These are phyloP conservation scores for Fonsecaea nubica DNA, from an alignment of 2,329 filamentous ascomycete species.

Conservation along the genomic window DNA sequence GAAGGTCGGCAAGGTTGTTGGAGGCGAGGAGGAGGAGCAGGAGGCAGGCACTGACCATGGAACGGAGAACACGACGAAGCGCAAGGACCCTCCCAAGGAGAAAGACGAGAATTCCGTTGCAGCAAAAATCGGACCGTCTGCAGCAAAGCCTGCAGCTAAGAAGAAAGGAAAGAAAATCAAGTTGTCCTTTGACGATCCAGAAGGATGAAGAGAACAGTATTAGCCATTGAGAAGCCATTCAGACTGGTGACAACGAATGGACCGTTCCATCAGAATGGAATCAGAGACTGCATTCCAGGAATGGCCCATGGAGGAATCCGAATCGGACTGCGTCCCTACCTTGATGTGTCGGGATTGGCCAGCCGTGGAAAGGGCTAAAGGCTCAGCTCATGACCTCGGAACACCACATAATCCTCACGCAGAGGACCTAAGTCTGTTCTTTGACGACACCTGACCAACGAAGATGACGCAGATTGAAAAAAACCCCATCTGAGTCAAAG, in stretches of 20 bases:
- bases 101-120: constrained; percentile 4
- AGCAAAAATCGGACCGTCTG: constrained; percentile 18
- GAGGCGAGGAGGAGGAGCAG: constrained; percentile 27
- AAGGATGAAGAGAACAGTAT: constrained; percentile 20
- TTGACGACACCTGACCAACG: not conserved
- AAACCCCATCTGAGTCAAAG: not conserved
- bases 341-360: not conserved
- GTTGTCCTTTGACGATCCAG: constrained; percentile 40
- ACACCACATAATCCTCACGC: not conserved
- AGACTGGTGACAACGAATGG: not conserved
- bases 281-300: not conserved
- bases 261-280: too few species aligned
- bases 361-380: not conserved
- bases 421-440: not conserved
- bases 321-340: not conserved
- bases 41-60: too few species aligned
- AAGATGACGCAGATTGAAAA: not conserved
- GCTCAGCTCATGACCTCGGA: not conserved
- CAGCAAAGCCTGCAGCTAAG: constrained; percentile 9
- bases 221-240: not conserved
- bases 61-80: too few species aligned
- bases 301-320: not conserved
- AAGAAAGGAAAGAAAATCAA: constrained; percentile 42
- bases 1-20: constrained; percentile 38
- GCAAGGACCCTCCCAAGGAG: constrained; percentile 4